phyloP scores from a whole-genome alignment of 371 early-diverging fungal species.

The Mortierella sp. region DNA sequence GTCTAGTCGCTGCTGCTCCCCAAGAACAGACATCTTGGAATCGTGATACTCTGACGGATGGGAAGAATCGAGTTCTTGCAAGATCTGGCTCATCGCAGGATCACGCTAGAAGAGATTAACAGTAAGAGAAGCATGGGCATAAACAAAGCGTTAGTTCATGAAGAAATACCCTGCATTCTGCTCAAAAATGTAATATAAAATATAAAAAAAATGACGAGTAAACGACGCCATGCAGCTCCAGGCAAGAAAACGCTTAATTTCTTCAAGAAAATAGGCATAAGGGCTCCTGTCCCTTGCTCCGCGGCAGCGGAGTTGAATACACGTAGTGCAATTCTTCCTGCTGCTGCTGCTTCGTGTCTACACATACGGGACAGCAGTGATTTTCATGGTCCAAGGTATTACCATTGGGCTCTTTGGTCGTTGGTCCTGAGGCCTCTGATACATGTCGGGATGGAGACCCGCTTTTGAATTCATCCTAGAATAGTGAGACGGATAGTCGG shows the following conservation, averaged over 20 bases:
- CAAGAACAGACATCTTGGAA: slow-evolving; percentile 1
- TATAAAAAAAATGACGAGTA: too few relatives aligned
- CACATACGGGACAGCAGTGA: too few relatives aligned
- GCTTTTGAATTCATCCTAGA: slow-evolving; percentile 20
- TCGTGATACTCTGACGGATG: slow-evolving; percentile 16
- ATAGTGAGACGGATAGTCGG: slow-evolving; percentile 1
- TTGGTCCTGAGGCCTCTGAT: neutral
- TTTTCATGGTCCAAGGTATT: slow-evolving; percentile 2
- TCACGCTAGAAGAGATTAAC: slow-evolving; percentile 15
- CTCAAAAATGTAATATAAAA: too few relatives aligned
- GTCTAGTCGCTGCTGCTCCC: slow-evolving; percentile 7
- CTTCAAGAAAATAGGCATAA: too few relatives aligned
- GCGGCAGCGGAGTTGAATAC: too few relatives aligned
- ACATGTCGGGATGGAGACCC: neutral
- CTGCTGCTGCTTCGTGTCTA: too few relatives aligned
- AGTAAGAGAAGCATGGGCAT: neutral
- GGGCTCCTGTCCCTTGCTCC: neutral
- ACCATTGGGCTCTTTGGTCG: slow-evolving; percentile 16
- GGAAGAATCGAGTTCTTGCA: slow-evolving; percentile 3
- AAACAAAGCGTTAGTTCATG: too few relatives aligned
- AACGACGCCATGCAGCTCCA: too few relatives aligned
- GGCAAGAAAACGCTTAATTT: too few relatives aligned
- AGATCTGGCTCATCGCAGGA: slow-evolving; percentile 11
- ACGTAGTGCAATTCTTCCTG: too few relatives aligned
- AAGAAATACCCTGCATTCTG: too few relatives aligned